Evolutionary conservation across 2,329 filamentous ascomycete species (phyloP).

Genomic region (Hysterium pulicare): DNA sequence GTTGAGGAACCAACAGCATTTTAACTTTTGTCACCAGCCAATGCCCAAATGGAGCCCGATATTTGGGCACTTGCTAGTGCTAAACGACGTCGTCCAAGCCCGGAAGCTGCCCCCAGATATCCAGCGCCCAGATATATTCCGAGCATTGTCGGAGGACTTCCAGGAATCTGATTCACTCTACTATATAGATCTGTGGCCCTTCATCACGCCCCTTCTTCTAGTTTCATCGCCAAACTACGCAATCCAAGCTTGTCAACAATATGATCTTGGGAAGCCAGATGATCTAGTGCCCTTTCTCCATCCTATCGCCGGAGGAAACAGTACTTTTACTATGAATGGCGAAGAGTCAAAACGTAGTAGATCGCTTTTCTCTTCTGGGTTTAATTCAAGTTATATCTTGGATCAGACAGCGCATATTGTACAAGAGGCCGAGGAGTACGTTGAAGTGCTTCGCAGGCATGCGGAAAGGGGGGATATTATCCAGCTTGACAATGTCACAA

Average conservation of each 20-base stretch:
- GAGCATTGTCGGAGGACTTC: conserved; percentile 7
- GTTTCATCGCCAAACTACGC: conserved; percentile 2
- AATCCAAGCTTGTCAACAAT: neutral
- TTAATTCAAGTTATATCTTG: conserved; percentile 8
- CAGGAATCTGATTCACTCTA: conserved; percentile 4
- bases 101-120: conserved; percentile 11
- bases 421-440: conserved; percentile 8
- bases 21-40: conserved; percentile 3
- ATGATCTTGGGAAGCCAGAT: conserved; percentile 7
- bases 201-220: conserved; percentile 2
- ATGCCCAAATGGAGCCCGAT: conserved; percentile 13
- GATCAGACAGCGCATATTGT: conserved; percentile 7
- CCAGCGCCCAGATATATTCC: conserved; percentile 10
- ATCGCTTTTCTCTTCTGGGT: conserved; percentile 9
- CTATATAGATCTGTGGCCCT: conserved; percentile 8
- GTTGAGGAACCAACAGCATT: neutral
- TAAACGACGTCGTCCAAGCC: conserved; percentile 6
- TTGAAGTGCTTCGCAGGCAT: conserved; percentile 4
- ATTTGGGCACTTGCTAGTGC: conserved; percentile 8
- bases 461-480: conserved; percentile 3
- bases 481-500: conserved; percentile 6
- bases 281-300: conserved; percentile 4
- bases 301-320: conserved; percentile 4
- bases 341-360: conserved; percentile 6
- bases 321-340: conserved; percentile 7